A percentile compares a stretch with the other conserved stretches of the same genome.
These are phyloP conservation scores for Nakazawaea laoshanensis DNA, from an alignment of 805 yeast species.

Conservation along the genomic window DNA sequence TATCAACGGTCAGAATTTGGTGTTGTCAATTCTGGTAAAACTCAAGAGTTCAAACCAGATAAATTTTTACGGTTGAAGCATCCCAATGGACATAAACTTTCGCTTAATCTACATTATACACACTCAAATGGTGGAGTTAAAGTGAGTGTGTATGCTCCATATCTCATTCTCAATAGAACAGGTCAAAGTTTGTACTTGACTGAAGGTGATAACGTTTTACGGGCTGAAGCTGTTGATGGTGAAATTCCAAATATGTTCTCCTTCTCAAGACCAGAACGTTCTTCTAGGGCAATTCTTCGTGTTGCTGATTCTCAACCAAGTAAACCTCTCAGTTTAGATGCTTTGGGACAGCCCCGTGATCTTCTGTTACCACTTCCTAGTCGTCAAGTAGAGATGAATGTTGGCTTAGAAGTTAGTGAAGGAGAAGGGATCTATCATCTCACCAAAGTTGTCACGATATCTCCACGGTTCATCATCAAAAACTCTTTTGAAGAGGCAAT, in stretches of 20 bases:
- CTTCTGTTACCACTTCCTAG: conserved; percentile 36
- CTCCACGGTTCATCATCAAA: conserved; percentile 75
- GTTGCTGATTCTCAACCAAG: conserved; percentile 70
- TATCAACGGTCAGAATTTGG: conserved; percentile 66
- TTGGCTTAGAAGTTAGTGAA: conserved; percentile 70
- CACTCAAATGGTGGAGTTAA: conserved; percentile 51
- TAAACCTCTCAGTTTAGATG: conserved; percentile 72
- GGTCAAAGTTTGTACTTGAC: conserved; percentile 57
- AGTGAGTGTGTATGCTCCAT: conserved; percentile 75
- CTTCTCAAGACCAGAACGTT: conserved; percentile 52
- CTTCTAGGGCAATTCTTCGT: conserved; percentile 57
- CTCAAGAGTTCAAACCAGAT: conserved; percentile 52
- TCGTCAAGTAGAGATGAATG: conserved; percentile 51
- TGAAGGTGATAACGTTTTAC: conserved; percentile 44
- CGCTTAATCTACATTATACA: conserved; percentile 57
- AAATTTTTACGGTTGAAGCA: conserved; percentile 39
- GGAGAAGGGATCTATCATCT: conserved; percentile 80
- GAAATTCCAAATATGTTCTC: conserved; percentile 75
- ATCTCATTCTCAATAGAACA: conserved; percentile 74
- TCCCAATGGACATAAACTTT: conserved; percentile 59
- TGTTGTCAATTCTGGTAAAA: conserved; percentile 52
- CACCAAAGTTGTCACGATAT: conserved; percentile 67
- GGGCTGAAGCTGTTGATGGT: conserved; percentile 21
- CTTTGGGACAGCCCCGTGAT: conserved; percentile 75
- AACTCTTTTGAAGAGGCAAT: conserved; percentile 53